phyloP scores from a whole-genome alignment of 2,329 filamentous ascomycete species.

The Xylaria digitata region DNA sequence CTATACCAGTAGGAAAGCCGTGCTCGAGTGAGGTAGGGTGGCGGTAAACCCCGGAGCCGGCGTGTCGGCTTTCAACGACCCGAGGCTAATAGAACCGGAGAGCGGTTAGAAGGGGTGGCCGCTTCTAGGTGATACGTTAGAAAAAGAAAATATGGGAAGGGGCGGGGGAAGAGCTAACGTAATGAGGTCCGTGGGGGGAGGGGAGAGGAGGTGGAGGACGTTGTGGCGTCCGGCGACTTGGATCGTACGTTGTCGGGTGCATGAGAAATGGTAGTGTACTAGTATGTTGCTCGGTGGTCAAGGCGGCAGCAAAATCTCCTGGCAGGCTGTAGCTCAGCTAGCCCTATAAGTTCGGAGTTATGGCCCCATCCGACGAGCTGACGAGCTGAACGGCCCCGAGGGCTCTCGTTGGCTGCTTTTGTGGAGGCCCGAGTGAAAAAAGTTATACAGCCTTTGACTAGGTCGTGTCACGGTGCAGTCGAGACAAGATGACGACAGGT shows the following conservation, averaged over 20 bases:
- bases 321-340: slow-evolving; percentile 32
- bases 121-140: slow-evolving; percentile 10
- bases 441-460: slow-evolving; percentile 15
- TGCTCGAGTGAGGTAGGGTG: background rate
- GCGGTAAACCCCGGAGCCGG: background rate
- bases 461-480: slow-evolving; percentile 11
- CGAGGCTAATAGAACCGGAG: background rate
- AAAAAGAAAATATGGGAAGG: background rate
- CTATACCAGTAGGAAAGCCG: background rate
- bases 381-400: slow-evolving; percentile 31
- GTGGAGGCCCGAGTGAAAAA: slow-evolving; percentile 25
- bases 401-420: slow-evolving; percentile 19
- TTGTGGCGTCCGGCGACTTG: background rate
- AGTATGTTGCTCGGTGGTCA: background rate
- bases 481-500: background rate
- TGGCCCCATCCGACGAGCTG: slow-evolving; percentile 35
- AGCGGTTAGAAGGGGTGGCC: slow-evolving; percentile 25
- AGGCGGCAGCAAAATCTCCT: slow-evolving; percentile 14
- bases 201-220: background rate
- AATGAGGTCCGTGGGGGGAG: slow-evolving; percentile 14
- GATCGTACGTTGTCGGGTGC: slow-evolving; percentile 1
- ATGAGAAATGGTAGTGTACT: no score
- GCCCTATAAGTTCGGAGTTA: slow-evolving; percentile 32
- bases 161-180: background rate
- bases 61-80: slow-evolving; percentile 6